A percentile compares a stretch with the other conserved stretches of the same genome.
These are phyloP conservation scores for Picocystis salinarum DNA, from an alignment of 139 green algal species.

Conservation along the genomic window DNA sequence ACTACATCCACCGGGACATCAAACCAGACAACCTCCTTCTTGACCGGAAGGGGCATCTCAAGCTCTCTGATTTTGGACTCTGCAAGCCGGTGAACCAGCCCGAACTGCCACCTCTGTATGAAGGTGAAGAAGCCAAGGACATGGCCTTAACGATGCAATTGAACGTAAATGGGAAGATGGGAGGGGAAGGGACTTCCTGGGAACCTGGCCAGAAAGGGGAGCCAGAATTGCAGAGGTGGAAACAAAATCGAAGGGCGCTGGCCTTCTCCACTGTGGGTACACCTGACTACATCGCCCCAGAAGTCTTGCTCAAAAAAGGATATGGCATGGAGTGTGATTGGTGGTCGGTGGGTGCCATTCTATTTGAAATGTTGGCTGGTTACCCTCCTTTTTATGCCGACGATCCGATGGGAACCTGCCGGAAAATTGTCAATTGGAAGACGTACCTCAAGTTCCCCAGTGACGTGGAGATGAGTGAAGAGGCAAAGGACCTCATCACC, in stretches of 20 bases:
- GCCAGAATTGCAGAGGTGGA: conserved; percentile 10
- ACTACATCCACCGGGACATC: conserved; percentile 94
- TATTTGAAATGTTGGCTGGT: conserved; percentile 94
- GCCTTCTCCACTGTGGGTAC: conserved; percentile 85
- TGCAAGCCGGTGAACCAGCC: conserved; percentile 76
- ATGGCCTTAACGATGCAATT: conserved; percentile 31
- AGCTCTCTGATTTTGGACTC: conserved; percentile 93
- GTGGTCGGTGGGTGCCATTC: conserved; percentile 91
- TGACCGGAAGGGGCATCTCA: conserved; percentile 66
- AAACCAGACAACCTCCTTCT: conserved; percentile 97
- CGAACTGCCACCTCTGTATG: conserved; percentile 5
- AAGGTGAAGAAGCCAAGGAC: conserved; percentile 14
- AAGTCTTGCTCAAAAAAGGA: conserved; percentile 92
- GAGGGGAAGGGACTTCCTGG: background rate
- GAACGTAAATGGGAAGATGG: background rate
- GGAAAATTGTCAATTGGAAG: conserved; percentile 49
- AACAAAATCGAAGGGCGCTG: conserved; percentile 53
- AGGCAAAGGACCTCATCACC: conserved; percentile 68
- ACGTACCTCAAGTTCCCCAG: conserved; percentile 70
- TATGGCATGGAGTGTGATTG: conserved; percentile 79
- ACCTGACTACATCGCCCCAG: conserved; percentile 87
- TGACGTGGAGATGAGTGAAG: conserved; percentile 28
- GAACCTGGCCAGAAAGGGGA: background rate
- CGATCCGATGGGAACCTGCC: conserved; percentile 76
- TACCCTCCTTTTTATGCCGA: conserved; percentile 95